phyloP scores from a whole-genome alignment of 768 basidiomycete genomes.

The Boletus sp. region DNA sequence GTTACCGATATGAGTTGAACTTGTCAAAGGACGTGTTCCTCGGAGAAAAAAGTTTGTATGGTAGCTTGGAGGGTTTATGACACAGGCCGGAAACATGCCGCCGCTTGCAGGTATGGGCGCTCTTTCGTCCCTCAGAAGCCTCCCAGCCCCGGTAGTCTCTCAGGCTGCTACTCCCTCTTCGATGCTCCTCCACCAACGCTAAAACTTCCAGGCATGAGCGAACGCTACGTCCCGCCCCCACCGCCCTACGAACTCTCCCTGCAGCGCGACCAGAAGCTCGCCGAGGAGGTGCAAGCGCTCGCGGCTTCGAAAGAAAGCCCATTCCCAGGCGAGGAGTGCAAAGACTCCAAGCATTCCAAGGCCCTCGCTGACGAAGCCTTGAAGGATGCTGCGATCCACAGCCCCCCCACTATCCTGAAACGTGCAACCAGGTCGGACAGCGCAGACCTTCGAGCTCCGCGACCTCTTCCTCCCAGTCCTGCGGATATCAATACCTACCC shows the following conservation, averaged over 20 bases:
- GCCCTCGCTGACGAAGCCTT: constrained; percentile 4
- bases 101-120: constrained; percentile 9
- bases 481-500: constrained; percentile 1
- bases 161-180: not conserved
- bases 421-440: not conserved
- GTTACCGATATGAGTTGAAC: not conserved
- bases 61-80: not conserved
- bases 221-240: constrained; percentile 32
- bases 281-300: constrained; percentile 20
- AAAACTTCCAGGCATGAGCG: constrained; percentile 16
- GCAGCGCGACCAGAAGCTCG: constrained; percentile 51
- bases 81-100: constrained; percentile 9
- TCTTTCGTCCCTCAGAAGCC: not conserved
- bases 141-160: not conserved
- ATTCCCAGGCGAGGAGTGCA: constrained; percentile 15
- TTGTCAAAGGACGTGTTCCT: not conserved
- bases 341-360: constrained; percentile 10
- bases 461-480: constrained; percentile 30
- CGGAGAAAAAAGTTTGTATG: not conserved
- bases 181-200: not conserved
- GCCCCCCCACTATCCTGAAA: constrained; percentile 2
- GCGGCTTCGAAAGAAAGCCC: constrained; percentile 9
- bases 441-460: constrained; percentile 3
- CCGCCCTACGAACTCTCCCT: constrained; percentile 42
- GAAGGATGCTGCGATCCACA: not conserved